Conservation (phyloP, 768 basidiomycete species). For the Boletus subcaerulescens region DNA sequence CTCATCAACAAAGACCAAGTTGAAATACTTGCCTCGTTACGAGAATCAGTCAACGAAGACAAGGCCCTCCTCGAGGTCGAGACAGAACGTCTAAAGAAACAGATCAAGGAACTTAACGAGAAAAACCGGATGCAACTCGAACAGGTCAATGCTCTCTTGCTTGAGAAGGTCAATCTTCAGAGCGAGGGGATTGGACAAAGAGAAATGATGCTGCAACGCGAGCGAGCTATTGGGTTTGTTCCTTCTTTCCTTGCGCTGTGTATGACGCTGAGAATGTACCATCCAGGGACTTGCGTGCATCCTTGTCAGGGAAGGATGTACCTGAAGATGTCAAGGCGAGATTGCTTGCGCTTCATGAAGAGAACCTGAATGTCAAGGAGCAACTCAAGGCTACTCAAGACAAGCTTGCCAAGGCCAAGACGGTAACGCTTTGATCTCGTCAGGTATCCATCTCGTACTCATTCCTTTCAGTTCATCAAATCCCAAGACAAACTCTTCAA, state of each 20-base stretch:
- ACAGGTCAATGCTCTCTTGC: conserved; percentile 76
- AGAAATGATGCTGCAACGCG: conserved; percentile 82
- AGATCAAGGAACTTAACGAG: conserved; percentile 69
- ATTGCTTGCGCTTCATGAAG: conserved; percentile 73
- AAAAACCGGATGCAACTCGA: conserved; percentile 91
- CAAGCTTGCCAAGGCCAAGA: conserved; percentile 77
- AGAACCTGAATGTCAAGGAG: conserved; percentile 68
- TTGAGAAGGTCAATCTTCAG: conserved; percentile 91
- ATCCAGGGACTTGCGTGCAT: conserved; percentile 72
- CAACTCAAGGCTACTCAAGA: conserved; percentile 67
- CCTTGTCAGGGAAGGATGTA: conserved; percentile 72
- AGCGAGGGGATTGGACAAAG: conserved; percentile 87
- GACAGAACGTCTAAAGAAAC: conserved; percentile 56
- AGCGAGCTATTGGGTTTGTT: conserved; percentile 77
- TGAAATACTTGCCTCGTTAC: conserved; percentile 80
- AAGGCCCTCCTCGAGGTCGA: conserved; percentile 73
- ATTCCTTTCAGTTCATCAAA: conserved; percentile 75
- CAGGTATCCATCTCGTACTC: background rate
- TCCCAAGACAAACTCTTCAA: conserved; percentile 87
- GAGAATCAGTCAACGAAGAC: conserved; percentile 88
- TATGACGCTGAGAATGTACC: background rate
- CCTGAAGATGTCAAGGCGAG: conserved; percentile 81
- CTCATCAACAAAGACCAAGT: conserved; percentile 92
- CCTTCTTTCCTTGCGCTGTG: background rate
- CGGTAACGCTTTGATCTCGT: conserved; percentile 39